These are phyloP conservation scores for Blastocystis sp. DNA, from an alignment of 352 stramenopile species.

Conservation along the genomic window DNA sequence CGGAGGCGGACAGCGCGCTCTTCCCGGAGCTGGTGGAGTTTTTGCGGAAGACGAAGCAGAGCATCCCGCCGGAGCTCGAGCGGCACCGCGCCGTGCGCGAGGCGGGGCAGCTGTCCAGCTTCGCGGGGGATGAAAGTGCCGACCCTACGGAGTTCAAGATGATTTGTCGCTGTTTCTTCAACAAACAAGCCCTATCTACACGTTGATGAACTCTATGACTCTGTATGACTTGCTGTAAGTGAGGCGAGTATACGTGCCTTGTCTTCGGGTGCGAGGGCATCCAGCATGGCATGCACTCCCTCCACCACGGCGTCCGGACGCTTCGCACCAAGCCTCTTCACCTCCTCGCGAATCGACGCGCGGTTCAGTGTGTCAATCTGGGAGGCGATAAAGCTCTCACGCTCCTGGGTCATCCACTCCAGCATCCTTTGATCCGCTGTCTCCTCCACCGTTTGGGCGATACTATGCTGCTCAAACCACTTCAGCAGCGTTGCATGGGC, in stretches of 20 bases:
- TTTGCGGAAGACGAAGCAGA: conserved; percentile 87
- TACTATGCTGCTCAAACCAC: conserved; percentile 67
- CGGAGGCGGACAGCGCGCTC: conserved; percentile 91
- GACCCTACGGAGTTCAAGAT: conserved; percentile 57
- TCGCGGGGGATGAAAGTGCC: neutral
- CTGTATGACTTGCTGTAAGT: neutral
- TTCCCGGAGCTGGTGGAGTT: conserved; percentile 95
- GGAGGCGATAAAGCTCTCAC: neutral
- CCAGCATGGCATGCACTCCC: conserved; percentile 66
- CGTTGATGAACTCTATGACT: neutral
- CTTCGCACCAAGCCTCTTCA: conserved; percentile 50
- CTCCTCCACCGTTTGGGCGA: neutral
- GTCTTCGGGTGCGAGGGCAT: conserved; percentile 46
- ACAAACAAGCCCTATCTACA: neutral
- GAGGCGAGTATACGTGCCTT: conserved; percentile 63
- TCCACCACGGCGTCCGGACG: conserved; percentile 64
- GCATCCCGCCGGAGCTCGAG: conserved; percentile 87
- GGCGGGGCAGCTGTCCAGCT: conserved; percentile 69
- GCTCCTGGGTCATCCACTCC: conserved; percentile 63
- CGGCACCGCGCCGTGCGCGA: conserved; percentile 78
- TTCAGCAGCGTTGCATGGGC: neutral
- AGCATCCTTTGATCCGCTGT: conserved; percentile 24
- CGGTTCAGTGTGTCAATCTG: conserved; percentile 1
- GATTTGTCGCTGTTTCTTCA: conserved; percentile 43
- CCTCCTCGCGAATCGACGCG: conserved; percentile 41